phyloP scores from a whole-genome alignment of 148 eudicot species.

The Drosera capensis region DNA sequence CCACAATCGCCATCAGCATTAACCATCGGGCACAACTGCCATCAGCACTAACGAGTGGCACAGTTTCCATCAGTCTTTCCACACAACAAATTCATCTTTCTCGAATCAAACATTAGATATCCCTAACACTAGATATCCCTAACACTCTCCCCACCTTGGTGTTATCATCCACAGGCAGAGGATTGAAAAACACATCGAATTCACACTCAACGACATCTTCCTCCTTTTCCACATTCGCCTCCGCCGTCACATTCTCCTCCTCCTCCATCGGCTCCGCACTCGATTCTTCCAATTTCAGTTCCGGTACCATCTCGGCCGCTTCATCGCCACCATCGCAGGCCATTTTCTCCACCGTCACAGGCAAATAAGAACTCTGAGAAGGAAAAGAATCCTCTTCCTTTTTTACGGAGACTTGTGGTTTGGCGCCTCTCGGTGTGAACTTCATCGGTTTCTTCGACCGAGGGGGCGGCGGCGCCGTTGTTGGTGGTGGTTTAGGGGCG shows the following conservation, averaged over 20 bases:
- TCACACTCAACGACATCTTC: constrained; percentile 22
- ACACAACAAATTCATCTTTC: background rate
- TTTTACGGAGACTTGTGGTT: constrained; percentile 1
- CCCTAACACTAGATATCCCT: background rate
- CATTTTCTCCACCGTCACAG: background rate
- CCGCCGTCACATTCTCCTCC: background rate
- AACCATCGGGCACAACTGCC: too few relatives aligned
- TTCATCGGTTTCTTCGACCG: too few relatives aligned
- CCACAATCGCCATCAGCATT: too few relatives aligned
- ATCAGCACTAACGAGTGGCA: too few relatives aligned
- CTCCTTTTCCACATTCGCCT: constrained; percentile 10
- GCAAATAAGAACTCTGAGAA: too few relatives aligned
- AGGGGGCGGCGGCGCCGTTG: too few relatives aligned
- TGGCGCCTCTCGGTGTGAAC: too few relatives aligned
- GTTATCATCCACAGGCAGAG: constrained; percentile 8
- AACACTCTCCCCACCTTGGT: constrained; percentile 10
- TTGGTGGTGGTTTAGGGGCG: too few relatives aligned
- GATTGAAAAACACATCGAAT: constrained; percentile 21
- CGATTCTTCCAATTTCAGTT: background rate
- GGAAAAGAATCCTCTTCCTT: constrained; percentile 5
- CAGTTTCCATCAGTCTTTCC: too few relatives aligned
- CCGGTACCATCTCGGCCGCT: background rate
- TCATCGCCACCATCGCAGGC: background rate
- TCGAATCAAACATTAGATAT: background rate
- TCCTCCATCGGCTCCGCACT: constrained; percentile 13